Evolutionary conservation across 2,329 filamentous ascomycete genomes (phyloP).

Genomic region (Cladophialophora yegresii): DNA sequence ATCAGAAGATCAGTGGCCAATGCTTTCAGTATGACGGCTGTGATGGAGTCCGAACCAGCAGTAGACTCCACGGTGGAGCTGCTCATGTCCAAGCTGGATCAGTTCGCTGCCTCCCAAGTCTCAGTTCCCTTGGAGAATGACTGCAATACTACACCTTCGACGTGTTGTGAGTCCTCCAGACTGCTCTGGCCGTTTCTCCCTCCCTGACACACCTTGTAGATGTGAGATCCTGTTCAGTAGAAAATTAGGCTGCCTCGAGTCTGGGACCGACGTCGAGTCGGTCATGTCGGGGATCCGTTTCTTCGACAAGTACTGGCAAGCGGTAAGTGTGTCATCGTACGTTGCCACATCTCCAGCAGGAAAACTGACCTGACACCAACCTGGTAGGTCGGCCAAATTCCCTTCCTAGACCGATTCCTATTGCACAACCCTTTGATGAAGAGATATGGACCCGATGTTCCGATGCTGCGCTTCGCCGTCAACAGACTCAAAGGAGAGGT

Average conservation of each 20-base stretch:
- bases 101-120: constrained; percentile 46
- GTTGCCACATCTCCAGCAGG: not conserved
- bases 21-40: constrained; percentile 56
- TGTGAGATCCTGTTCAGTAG: constrained; percentile 43
- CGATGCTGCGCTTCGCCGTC: constrained; percentile 69
- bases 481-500: constrained; percentile 67
- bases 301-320: constrained; percentile 20
- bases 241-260: constrained; percentile 35
- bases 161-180: constrained; percentile 25
- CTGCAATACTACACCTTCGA: constrained; percentile 32
- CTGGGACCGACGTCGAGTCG: constrained; percentile 23
- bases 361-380: not conserved
- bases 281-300: constrained; percentile 37
- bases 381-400: constrained; percentile 30
- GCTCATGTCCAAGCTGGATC: constrained; percentile 65
- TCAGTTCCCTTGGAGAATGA: constrained; percentile 24
- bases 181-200: not conserved
- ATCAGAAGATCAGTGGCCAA: constrained; percentile 73
- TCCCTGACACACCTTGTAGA: constrained; percentile 10
- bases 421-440: constrained; percentile 50
- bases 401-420: constrained; percentile 29
- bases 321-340: constrained; percentile 1
- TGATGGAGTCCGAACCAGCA: constrained; percentile 60
- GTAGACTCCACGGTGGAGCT: constrained; percentile 72
- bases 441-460: constrained; percentile 68